Evolutionary conservation across 768 basidiomycete genomes (phyloP), one percentile per base, ranked within the genome.

Genomic region (Termitomyces sp.): DNA sequence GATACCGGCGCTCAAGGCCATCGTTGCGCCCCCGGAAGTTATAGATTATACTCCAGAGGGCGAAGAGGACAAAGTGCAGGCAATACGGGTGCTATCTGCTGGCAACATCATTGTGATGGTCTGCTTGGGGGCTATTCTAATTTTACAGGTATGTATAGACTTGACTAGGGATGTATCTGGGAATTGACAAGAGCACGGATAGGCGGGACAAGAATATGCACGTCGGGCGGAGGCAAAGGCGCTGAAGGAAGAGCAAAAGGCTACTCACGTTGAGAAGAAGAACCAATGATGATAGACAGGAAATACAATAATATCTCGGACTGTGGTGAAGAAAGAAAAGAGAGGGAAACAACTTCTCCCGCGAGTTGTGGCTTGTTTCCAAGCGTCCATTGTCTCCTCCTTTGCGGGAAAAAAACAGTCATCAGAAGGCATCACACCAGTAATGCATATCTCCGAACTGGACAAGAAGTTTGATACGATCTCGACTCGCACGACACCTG

Each of bases 191-290:
- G 41, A 23, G 18, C 47, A 13, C 60, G 47, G 32, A 74, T 20
- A 95, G 87, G 87, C 84, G 57, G 93, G 93, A 23, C 92, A 95
- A 68, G 93, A 92, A 75, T 95, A 89, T 68, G 90, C 89, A 32
- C 78, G 76, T 60, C 84, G 88, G 32, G 63, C 75, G 50, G 90
- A 90, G 66, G 80, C 79, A 44, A 77, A 74, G 62, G 78, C n/a
- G 7, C 1, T 14, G 12, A 54, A 69, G 47, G 69, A 70, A 64
- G 64, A 70, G 66, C 68, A 69, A 64, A 50, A 51, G 40, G 60
- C 51, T 10, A 51, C 50, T 51, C 35, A 26, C 16, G 16, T 62
- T 47, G 71, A 69, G 64, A 77, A 79, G 68, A 80, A 80, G 67
- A 70, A 74, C 43, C 75, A 78, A 62, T 79, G 32, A 60, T 44